phyloP scores from a whole-genome alignment of 1,284 basidiomycete species.

The Austroboletus rostrupii region DNA sequence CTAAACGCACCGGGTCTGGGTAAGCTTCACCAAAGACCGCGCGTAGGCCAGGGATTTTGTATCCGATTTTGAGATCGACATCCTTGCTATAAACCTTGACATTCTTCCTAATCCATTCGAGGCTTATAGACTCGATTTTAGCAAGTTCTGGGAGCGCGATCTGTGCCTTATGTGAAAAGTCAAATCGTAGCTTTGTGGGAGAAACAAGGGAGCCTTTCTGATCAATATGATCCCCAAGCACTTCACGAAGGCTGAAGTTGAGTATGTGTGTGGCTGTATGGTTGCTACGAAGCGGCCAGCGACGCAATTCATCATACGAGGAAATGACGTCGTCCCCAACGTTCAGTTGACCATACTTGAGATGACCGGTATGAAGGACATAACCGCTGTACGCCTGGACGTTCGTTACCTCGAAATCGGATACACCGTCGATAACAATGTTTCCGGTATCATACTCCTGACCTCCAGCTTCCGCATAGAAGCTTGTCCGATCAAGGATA shows the following conservation, averaged over 20 bases:
- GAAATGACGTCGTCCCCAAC: conserved; percentile 70
- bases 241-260: conserved; percentile 89
- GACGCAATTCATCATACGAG: conserved; percentile 83
- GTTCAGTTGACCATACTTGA: conserved; percentile 73
- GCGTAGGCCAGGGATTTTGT: conserved; percentile 87
- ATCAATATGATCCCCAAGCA: conserved; percentile 94
- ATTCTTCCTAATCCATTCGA: conserved; percentile 89
- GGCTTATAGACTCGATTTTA: conserved; percentile 82
- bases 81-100: conserved; percentile 89
- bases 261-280: conserved; percentile 99
- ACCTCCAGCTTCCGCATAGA: conserved; percentile 97
- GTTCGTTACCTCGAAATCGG: conserved; percentile 92
- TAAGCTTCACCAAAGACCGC: conserved; percentile 99
- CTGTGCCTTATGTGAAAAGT: conserved; percentile 94
- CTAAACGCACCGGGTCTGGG: conserved; percentile 95
- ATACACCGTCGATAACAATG: conserved; percentile 87
- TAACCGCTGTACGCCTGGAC: conserved; percentile 87
- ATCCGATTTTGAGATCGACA: conserved; percentile 75
- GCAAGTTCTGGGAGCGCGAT: conserved; percentile 72
- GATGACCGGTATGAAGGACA: conserved; percentile 84
- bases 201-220: conserved; percentile 98
- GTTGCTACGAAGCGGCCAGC: conserved; percentile 95
- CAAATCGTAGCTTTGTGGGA: conserved; percentile 93
- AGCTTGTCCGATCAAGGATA: conserved; percentile 91
- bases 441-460: conserved; percentile 97